Base-by-base conservation (phyloP, 2,329 filamentous ascomycete genomes). In the Ascochyta viciae-villosae region DNA sequence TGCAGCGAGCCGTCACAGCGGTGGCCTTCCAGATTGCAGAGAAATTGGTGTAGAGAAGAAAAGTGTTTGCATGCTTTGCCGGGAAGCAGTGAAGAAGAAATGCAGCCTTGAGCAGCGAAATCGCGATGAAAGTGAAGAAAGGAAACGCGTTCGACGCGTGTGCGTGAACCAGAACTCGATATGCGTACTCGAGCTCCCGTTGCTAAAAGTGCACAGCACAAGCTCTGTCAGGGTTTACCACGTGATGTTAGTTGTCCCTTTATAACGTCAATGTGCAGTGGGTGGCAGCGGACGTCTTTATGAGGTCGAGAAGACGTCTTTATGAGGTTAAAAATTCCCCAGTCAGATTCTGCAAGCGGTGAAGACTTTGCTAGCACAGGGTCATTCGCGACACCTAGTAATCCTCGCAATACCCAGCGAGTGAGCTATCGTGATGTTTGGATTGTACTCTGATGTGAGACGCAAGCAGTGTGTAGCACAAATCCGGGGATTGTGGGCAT, bases 1-100 rank as follows among this genome's bases (percentile, higher is more conserved):
- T 15, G 58, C 53, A 61, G 47, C 41, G 53, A 59, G 37, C 59
- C 60, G 57, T 63, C 43, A 65, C 60, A 57, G 54, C 44, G 49
- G 24, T 33, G 39, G 43, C 31, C 48, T 43, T 54, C 29, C 37
- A 29, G 43, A 44, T 47, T 47, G 49, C 48, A 49, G 27, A 50
- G 41, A 42, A 38, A 39, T 37, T 39, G 24, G 15, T 35, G 49
- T 47, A n/a, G 46, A 4, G 33, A 6, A 48, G 27, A 29, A 29
- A 44, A 45, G 29, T 41, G n/a, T 31, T 51, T 61, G 57, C 58
- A 63, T 63, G 56, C 52, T 58, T 61, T 64, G 45, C 12, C 7
- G 27, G 8, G 10, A 31, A 42, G 57, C 12, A 42, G 39, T 35
- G 22, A 49, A 34, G 4, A 44, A 13, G 15, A 16, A 10, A 38